These are phyloP conservation scores for Saccharomyces hybrid DNA, from an alignment of 1,139 yeast genomes.

Conservation along the genomic window DNA sequence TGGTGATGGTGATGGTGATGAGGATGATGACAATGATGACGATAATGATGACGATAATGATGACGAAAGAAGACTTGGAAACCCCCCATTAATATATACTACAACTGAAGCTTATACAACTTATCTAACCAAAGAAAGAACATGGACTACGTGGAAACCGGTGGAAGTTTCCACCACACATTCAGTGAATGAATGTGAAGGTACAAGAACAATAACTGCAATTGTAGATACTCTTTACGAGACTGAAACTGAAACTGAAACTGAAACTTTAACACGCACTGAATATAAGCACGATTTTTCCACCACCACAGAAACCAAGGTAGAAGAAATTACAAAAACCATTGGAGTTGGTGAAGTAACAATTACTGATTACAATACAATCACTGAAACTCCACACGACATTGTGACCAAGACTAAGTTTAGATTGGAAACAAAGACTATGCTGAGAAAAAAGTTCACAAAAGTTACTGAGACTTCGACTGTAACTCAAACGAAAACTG, in stretches of 20 bases:
- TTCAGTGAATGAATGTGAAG: slow-evolving; percentile 6
- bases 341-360: slow-evolving; percentile 10
- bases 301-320: slow-evolving; percentile 20
- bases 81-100: slow-evolving; percentile 6
- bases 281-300: slow-evolving; percentile 13
- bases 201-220: slow-evolving; percentile 6
- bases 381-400: slow-evolving; percentile 6
- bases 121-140: slow-evolving; percentile 8
- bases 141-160: slow-evolving; percentile 12
- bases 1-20: not conserved
- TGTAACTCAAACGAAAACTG: slow-evolving; percentile 14
- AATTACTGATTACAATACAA: slow-evolving; percentile 8
- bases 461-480: slow-evolving; percentile 6
- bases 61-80: not conserved
- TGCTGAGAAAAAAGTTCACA: slow-evolving; percentile 5
- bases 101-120: slow-evolving; percentile 10
- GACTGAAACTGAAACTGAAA: slow-evolving; percentile 11
- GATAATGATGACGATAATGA: not conserved
- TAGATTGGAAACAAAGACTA: not conserved
- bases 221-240: not conserved
- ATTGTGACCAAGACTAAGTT: slow-evolving; percentile 4
- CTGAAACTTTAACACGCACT: slow-evolving; percentile 12
- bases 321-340: slow-evolving; percentile 16
- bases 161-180: slow-evolving; percentile 6
- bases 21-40: not conserved